phyloP scores from a whole-genome alignment of 148 eudicot genomes.

The Chenopodium berlandieri region DNA sequence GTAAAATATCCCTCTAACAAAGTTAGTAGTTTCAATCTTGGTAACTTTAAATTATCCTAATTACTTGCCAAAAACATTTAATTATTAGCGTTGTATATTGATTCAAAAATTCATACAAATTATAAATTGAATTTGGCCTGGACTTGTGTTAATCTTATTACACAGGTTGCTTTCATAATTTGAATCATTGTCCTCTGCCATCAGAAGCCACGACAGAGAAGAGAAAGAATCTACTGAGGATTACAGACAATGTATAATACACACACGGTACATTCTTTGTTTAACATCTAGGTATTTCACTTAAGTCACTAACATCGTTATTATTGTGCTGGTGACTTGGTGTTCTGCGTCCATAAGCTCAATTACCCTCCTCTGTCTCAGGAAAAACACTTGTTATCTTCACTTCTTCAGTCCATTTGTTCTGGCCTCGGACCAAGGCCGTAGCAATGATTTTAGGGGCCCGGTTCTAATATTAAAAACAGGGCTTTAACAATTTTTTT shows the following conservation, averaged over 20 bases:
- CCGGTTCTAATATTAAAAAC: too few species aligned
- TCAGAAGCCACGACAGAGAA: background rate
- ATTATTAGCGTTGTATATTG: too few species aligned
- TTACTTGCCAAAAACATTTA: too few species aligned
- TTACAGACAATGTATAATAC: background rate
- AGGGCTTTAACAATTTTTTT: too few species aligned
- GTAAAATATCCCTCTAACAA: too few species aligned
- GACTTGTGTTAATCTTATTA: too few species aligned
- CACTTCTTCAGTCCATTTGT: slow-evolving; percentile 49
- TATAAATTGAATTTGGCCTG: too few species aligned
- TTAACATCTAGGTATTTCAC: background rate
- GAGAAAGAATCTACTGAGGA: background rate
- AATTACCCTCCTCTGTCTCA: slow-evolving; percentile 88
- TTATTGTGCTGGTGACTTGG: slow-evolving; percentile 18
- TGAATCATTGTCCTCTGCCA: background rate
- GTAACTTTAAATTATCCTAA: too few species aligned
- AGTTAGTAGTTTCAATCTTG: too few species aligned
- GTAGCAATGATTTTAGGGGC: too few species aligned
- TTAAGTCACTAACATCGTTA: background rate
- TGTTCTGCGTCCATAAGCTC: slow-evolving; percentile 82
- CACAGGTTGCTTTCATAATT: background rate
- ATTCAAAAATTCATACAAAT: too few species aligned
- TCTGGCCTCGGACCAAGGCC: too few species aligned
- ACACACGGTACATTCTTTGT: background rate
- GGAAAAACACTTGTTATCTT: slow-evolving; percentile 82